Base-by-base conservation (phyloP, 2,329 filamentous ascomycete genomes). In the Clonostachys chloroleuca region DNA sequence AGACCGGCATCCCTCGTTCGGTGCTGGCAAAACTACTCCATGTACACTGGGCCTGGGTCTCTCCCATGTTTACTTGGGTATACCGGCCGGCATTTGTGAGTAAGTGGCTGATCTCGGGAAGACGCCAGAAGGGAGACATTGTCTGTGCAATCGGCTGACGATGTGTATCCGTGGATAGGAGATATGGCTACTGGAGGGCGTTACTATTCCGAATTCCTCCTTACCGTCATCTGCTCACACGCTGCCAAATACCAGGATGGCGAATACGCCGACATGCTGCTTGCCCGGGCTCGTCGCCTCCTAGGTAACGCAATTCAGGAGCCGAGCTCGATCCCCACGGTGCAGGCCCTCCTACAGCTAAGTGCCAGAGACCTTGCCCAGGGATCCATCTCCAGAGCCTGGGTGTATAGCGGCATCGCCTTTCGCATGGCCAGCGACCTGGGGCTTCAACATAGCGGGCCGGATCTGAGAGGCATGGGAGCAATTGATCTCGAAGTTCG, bases 341-440 rank as follows among this genome's bases (percentile, higher is more conserved):
- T 58, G 6, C 59, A 62, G 46, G 59, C 58, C 2, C 52, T 62
- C 12, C 51, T 62, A 9, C 57, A 59, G 47, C 48, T 60, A n/a
- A 61, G 58, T 46, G 59, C 57, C 8, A 54, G 57, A 17, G 58
- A 60, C 14, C 49, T 59, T 13, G 58, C 55, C 10, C 51, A 56
- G n/a, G 59, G 59, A 7, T 55, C 55, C 34, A 59, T 58, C 16
- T 61, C 58, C 12, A 58, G 59, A 47, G 58, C 57, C 3, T 62
- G 59, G 59, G 50, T 62, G 44, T 62, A 61, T 49, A 61, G 58
- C 45, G 59, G 58, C 30, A 62, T 62, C 49, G 59, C 59, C 24
- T 62, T 61, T 48, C 49, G 59, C 5, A 62, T 62, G 57, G 56
- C 52, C 39, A 52, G 49, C 34, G 58, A 62, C 42, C 51, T 61